Evolutionary conservation across 2,329 filamentous ascomycete species (phyloP), one percentile per base, ranked within the genome.

Genomic region (Epichloe festucae): DNA sequence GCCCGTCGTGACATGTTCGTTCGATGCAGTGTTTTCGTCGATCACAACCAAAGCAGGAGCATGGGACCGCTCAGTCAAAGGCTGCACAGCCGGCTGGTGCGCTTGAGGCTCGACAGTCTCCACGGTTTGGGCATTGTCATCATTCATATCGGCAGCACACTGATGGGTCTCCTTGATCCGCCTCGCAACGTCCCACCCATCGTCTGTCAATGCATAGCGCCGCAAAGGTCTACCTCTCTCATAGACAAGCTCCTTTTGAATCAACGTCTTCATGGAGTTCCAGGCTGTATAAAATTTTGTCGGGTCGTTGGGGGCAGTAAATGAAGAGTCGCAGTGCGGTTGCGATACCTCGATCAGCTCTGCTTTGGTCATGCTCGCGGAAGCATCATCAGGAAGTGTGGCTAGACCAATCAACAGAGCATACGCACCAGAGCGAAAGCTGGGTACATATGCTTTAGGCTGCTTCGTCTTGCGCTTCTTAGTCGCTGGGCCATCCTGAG

Each of bases 261-360:
- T 58, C 35, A 93, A 68, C 0, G 84, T 88, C 62, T 87, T 87
- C 76, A 91, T 89, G 1, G 86, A 89, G 60, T 79, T 85, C 87
- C 87, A 93, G 0, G 87, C 87, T 0, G 87, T 91, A 59, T 87
- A 87, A 59, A 79, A 86, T 52, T 82, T 85, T 11, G 75, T 82
- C 0, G 84, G 72, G 50, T 87, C 83, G 41, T 70, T 73, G 0
- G 85, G 82, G 0, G 77, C 79, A 0, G 77, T 84, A 59, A 89
- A 89, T 0, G 85, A 89, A 2, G 82, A 70, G 61, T 90, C 85
- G 59, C 83, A 88, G 63, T 86, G 73, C 6, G 78, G 78, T 59
- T 91, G 84, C 1, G 86, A 85, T 12, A 75, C 69, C 53, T 82
- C 79, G 45, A 89, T 83, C 3, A 89, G 67, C 52, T 86, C 76